Conservation (phyloP, 352 stramenopile genomes). For the Phytophthora kernoviae region DNA sequence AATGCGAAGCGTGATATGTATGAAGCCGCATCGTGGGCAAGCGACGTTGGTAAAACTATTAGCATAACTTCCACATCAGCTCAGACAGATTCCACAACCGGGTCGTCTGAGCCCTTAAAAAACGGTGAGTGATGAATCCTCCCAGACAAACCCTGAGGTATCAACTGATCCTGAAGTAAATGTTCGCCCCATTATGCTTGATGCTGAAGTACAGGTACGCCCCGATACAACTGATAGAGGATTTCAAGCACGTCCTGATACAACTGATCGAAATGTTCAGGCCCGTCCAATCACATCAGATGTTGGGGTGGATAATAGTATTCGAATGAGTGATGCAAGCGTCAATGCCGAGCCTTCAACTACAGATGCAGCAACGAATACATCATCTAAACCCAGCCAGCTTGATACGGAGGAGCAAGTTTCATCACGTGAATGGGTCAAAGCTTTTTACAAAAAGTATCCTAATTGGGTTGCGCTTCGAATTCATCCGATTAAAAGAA, state of each 20-base stretch:
- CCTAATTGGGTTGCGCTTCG: too few species aligned
- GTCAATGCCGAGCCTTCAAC: too few species aligned
- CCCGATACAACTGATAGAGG: too few species aligned
- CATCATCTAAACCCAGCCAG: slow-evolving; percentile 5
- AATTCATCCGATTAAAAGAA: too few species aligned
- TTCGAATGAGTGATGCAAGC: too few species aligned
- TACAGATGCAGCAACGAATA: slow-evolving; percentile 14
- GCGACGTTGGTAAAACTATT: slow-evolving; percentile 19
- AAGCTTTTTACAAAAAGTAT: too few species aligned
- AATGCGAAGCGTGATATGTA: slow-evolving; percentile 20
- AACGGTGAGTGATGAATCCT: slow-evolving; percentile 6
- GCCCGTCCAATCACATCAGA: neutral
- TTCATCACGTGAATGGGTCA: too few species aligned
- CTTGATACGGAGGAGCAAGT: too few species aligned
- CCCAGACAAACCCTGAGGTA: neutral
- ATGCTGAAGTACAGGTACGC: too few species aligned
- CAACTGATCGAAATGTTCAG: too few species aligned
- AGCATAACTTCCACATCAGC: neutral
- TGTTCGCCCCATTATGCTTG: too few species aligned
- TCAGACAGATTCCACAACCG: neutral
- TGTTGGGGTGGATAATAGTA: neutral
- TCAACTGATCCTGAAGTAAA: neutral
- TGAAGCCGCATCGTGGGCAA: slow-evolving; percentile 18
- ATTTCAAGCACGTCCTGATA: too few species aligned
- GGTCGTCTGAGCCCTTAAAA: neutral